Conservation (phyloP, 2,329 filamentous ascomycete species). For the Pyricularia sp. region DNA sequence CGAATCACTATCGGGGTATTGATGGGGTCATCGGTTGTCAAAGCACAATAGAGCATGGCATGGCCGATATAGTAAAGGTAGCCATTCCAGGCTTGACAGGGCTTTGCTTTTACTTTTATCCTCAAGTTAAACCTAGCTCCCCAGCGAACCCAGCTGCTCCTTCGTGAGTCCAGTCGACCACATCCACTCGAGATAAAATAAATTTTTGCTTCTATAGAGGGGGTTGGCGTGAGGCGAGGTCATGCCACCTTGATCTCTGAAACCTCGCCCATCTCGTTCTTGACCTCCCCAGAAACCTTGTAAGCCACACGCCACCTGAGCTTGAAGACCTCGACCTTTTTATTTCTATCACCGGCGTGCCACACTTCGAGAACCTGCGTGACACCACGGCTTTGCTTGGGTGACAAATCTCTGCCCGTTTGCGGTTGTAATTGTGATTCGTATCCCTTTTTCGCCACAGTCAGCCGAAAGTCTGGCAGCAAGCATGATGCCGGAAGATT, state of each 20-base stretch:
- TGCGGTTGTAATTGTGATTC: slow-evolving; percentile 78
- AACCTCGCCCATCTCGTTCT: slow-evolving; percentile 79
- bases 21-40: not conserved
- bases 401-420: slow-evolving; percentile 64
- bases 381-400: slow-evolving; percentile 66
- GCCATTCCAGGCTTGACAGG: not conserved
- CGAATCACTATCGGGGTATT: too few relatives aligned
- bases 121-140: not conserved
- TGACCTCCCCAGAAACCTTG: slow-evolving; percentile 48
- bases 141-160: not conserved
- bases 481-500: not conserved
- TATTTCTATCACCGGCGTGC: slow-evolving; percentile 57
- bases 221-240: not conserved
- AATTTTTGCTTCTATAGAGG: not conserved
- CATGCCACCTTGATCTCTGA: slow-evolving; percentile 66
- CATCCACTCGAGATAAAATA: not conserved
- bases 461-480: not conserved
- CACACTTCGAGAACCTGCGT: slow-evolving; percentile 70
- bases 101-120: not conserved
- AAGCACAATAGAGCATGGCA: not conserved
- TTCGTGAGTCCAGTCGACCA: not conserved
- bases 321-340: slow-evolving; percentile 73
- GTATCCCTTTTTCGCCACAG: slow-evolving; percentile 49
- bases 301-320: slow-evolving; percentile 86
- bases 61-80: not conserved